phyloP scores from a whole-genome alignment of 345 rosid species.

The Lumnitzera racemosa region DNA sequence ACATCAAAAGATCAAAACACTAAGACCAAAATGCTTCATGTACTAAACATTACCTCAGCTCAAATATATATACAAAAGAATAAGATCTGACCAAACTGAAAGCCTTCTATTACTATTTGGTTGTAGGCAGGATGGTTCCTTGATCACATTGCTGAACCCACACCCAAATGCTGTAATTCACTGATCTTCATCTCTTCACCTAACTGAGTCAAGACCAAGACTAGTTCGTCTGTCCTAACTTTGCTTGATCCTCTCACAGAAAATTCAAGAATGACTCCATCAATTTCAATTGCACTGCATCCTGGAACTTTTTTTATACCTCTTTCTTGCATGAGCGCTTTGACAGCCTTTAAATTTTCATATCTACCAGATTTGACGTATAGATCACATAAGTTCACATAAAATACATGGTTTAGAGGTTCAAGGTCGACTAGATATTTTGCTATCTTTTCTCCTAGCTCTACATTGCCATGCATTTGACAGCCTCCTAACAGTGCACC shows the following conservation, averaged over 20 bases:
- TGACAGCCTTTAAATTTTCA: conserved; percentile 28
- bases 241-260: conserved; percentile 29
- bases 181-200: conserved; percentile 22
- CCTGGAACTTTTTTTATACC: conserved; percentile 45
- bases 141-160: too few species aligned
- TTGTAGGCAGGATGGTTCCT: too few species aligned
- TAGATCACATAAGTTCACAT: conserved; percentile 41
- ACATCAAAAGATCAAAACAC: too few species aligned
- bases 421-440: conserved; percentile 33
- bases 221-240: conserved; percentile 22
- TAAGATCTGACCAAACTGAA: too few species aligned
- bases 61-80: too few species aligned
- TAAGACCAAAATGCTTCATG: too few species aligned
- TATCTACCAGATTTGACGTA: conserved; percentile 48
- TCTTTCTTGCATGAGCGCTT: conserved; percentile 36
- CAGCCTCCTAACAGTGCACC: conserved; percentile 65
- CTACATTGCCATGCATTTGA: conserved; percentile 41
- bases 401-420: conserved; percentile 49
- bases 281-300: conserved; percentile 53
- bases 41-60: too few species aligned
- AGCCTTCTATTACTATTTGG: too few species aligned
- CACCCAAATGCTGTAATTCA: not conserved
- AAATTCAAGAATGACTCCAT: conserved; percentile 44
- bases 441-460: conserved; percentile 46
- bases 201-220: conserved; percentile 23